Evolutionary conservation across 495 filamentous ascomycete species (phyloP), one percentile per base, ranked within the genome.

Genomic region (Hypomontagnella submonticulosa): DNA sequence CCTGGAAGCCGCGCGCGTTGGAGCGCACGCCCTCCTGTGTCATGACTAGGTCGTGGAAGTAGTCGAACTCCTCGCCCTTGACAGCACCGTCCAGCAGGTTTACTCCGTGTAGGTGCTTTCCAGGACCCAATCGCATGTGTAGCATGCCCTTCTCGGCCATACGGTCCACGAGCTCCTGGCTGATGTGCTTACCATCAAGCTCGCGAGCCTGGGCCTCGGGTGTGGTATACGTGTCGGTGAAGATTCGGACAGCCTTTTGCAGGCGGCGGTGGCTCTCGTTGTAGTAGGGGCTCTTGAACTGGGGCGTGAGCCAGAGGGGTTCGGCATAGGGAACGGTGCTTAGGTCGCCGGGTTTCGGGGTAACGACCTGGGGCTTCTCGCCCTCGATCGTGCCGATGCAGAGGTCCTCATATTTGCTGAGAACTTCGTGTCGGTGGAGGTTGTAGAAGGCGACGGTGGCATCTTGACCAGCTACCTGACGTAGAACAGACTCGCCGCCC

Each of bases 391-490:
- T 88, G 63, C 92, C 92, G 62, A 95, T 85, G 77, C 84, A 89
- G n/a, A 95, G 84, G 64, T 84, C 71, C 23, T 70, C 60, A 83
- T 95, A 95, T 69, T 92, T 92, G 53, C 85, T 75, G 3, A 95
- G 85, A 2, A 95, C 92, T 77, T 97, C 93, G 46, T 95, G 93
- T 0, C 93, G 86, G 79, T 97, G 93, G 37, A 97, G 90, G 75
- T 93, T 93, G 76, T 97, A 95, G 82, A 96, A 97, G 58, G 90
- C 91, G 40, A 86, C 83, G 52, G 93, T 97, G 30, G 91, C 92
- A 77, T 96, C 92, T 71, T 84, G 85, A 75, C 92, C 92, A 38
- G 90, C 92, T 49, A 92, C 89, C 77, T 93, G 92, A 42, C 90
- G 84, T 32, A 96, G 88, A 40, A 96, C 92, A 53, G 89, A 86